Conservation (phyloP, 345 rosid species). For the Moricandia arvensis region DNA sequence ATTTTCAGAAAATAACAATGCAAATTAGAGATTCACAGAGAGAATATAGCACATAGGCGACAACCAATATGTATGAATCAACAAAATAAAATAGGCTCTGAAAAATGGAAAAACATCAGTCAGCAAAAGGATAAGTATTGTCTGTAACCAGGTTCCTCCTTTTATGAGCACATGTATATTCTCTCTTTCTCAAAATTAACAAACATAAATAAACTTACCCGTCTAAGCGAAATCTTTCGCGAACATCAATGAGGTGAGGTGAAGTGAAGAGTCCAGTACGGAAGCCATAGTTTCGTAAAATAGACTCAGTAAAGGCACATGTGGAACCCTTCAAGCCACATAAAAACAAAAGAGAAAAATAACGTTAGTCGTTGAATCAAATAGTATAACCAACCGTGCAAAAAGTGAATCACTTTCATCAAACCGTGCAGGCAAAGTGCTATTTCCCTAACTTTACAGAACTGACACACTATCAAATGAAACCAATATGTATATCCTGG, state of each 20-base stretch:
- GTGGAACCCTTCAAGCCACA: slow-evolving; percentile 73
- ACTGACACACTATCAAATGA: not conserved
- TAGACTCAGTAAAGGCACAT: slow-evolving; percentile 89
- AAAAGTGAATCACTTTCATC: slow-evolving; percentile 1
- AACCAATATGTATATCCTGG: not conserved
- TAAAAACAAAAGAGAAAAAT: not conserved
- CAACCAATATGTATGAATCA: not conserved
- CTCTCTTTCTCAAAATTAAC: not conserved
- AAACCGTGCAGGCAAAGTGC: not conserved
- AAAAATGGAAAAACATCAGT: too few species aligned
- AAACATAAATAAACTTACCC: slow-evolving; percentile 50
- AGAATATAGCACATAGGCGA: not conserved
- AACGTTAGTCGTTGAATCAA: not conserved
- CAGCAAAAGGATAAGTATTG: too few species aligned
- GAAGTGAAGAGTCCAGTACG: slow-evolving; percentile 94
- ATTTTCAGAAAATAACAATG: not conserved
- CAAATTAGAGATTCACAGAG: not conserved
- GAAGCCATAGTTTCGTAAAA: slow-evolving; percentile 77
- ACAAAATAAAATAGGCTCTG: not conserved
- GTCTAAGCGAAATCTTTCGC: slow-evolving; percentile 89
- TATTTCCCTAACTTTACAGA: not conserved
- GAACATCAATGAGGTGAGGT: slow-evolving; percentile 92
- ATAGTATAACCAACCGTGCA: not conserved
- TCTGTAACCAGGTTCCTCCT: not conserved
- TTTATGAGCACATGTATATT: not conserved